These are phyloP conservation scores for Didymella segeticola DNA, from an alignment of 2,329 filamentous ascomycete genomes.

Conservation along the genomic window DNA sequence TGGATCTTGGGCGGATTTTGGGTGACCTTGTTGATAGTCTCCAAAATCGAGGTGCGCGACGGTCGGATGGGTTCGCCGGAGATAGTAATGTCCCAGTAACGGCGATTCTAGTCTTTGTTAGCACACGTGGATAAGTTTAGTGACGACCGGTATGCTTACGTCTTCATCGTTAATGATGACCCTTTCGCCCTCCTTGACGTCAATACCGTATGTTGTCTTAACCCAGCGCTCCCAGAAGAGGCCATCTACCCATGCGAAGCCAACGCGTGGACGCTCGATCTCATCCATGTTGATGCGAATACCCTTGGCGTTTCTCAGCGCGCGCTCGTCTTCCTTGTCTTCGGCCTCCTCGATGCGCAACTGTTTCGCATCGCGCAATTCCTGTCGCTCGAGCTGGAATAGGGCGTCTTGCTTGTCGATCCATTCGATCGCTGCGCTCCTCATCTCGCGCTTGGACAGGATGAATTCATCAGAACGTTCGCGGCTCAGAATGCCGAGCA, in stretches of 20 bases:
- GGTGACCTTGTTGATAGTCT: slow-evolving; percentile 78
- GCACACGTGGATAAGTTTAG: not conserved
- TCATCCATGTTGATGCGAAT: slow-evolving; percentile 92
- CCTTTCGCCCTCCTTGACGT: slow-evolving; percentile 82
- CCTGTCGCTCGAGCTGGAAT: slow-evolving; percentile 92
- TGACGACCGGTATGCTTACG: slow-evolving; percentile 62
- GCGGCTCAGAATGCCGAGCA: slow-evolving; percentile 85
- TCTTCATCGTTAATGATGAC: slow-evolving; percentile 98
- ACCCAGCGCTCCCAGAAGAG: slow-evolving; percentile 98
- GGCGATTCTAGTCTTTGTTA: slow-evolving; percentile 69
- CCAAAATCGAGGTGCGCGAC: slow-evolving; percentile 87
- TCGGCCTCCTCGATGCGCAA: slow-evolving; percentile 95
- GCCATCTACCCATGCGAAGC: slow-evolving; percentile 96
- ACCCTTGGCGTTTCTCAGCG: slow-evolving; percentile 83
- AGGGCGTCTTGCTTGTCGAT: slow-evolving; percentile 94
- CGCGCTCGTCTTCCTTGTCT: slow-evolving; percentile 88
- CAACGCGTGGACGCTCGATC: slow-evolving; percentile 84
- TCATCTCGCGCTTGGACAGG: slow-evolving; percentile 83
- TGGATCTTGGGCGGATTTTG: slow-evolving; percentile 73
- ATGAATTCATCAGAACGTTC: slow-evolving; percentile 80
- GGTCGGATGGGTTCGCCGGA: slow-evolving; percentile 90
- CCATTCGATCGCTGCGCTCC: slow-evolving; percentile 95
- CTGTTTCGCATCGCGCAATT: slow-evolving; percentile 92
- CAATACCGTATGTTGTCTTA: slow-evolving; percentile 90
- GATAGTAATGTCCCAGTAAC: slow-evolving; percentile 92